Conservation (phyloP, 257 asterid species). For the Verbascum thapsus region DNA sequence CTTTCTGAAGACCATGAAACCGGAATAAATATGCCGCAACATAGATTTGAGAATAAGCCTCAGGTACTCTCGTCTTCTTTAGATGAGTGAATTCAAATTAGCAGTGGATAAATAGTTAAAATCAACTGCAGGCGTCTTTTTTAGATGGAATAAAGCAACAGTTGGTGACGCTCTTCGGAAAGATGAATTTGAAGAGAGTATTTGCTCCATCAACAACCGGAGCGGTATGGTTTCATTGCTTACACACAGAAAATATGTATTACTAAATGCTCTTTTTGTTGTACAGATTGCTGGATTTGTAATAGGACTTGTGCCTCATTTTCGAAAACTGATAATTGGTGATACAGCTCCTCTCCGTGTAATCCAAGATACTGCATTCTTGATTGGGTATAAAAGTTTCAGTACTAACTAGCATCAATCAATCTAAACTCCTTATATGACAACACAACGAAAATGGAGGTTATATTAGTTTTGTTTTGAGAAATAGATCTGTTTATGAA, state of each 20-base stretch:
- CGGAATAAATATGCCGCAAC: constrained; percentile 42
- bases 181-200: too few species aligned
- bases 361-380: constrained; percentile 58
- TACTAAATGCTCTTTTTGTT: constrained; percentile 6
- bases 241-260: constrained; percentile 17
- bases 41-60: constrained; percentile 37
- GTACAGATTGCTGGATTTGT: constrained; percentile 69
- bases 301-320: constrained; percentile 72
- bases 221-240: constrained; percentile 54
- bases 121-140: constrained; percentile 49
- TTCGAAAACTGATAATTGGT: constrained; percentile 60
- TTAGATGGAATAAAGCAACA: constrained; percentile 41
- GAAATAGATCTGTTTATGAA: background rate
- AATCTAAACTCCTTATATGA: too few species aligned
- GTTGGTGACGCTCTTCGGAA: too few species aligned
- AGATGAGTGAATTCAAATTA: background rate
- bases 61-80: constrained; percentile 43
- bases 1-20: constrained; percentile 48
- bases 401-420: constrained; percentile 8
- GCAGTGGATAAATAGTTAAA: background rate
- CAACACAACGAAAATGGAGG: background rate
- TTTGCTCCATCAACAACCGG: constrained; percentile 83
- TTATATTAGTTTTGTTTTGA: background rate
- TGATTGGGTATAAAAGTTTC: constrained; percentile 61
- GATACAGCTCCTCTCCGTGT: constrained; percentile 77